Conservation (phyloP, 176 grass and related monocot species). For the Bolboschoenus planiculmis region DNA sequence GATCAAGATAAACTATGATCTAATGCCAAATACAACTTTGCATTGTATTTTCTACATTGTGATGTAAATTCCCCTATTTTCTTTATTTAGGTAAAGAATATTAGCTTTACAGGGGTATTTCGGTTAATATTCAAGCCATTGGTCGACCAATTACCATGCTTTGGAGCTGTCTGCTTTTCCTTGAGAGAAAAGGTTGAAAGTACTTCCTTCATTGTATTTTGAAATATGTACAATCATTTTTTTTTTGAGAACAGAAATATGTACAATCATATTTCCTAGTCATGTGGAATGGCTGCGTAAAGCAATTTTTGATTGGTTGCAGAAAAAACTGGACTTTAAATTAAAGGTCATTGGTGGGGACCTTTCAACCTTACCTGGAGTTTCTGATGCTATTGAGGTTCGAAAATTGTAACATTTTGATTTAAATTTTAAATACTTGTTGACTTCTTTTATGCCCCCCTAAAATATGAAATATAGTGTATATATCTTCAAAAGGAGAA, state of each 20-base stretch:
- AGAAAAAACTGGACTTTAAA: constrained; percentile 99
- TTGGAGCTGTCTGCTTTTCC: constrained; percentile 94
- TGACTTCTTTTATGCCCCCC: not conserved
- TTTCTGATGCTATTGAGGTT: constrained; percentile 96
- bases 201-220: not conserved
- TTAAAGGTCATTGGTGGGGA: constrained; percentile 88
- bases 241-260: too few species aligned
- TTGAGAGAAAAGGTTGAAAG: constrained; percentile 76
- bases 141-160: constrained; percentile 77
- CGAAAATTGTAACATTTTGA: not conserved
- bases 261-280: not conserved
- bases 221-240: not conserved
- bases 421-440: not conserved
- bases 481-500: constrained; percentile 1
- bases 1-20: not conserved
- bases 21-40: not conserved
- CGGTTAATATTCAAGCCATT: constrained; percentile 83
- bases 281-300: not conserved
- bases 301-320: constrained; percentile 12
- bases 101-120: constrained; percentile 80
- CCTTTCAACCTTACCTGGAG: constrained; percentile 80
- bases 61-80: not conserved
- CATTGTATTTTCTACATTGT: not conserved
- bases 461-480: constrained; percentile 6
- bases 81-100: constrained; percentile 70